Conservation (phyloP, 805 yeast genomes). For the Candida broadrunensis region DNA sequence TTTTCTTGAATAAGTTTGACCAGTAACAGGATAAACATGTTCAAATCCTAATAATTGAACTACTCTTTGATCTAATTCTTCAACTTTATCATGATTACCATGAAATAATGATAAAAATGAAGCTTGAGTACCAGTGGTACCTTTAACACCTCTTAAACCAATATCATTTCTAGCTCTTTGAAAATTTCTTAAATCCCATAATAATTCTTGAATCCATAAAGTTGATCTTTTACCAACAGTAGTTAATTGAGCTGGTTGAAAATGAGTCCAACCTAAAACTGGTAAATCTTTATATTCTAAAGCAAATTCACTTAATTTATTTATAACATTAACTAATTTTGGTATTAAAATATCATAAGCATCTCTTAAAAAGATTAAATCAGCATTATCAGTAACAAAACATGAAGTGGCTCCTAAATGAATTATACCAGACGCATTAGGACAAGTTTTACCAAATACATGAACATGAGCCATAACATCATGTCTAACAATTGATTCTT, state of each 20-base stretch:
- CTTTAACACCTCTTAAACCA: slow-evolving; percentile 97
- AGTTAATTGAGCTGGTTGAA: slow-evolving; percentile 98
- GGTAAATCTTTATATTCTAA: slow-evolving; percentile 91
- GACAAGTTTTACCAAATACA: slow-evolving; percentile 87
- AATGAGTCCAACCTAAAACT: slow-evolving; percentile 98
- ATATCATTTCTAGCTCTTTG: slow-evolving; percentile 94
- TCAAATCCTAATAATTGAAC: slow-evolving; percentile 92
- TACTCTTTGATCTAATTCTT: slow-evolving; percentile 84
- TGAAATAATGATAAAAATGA: slow-evolving; percentile 93
- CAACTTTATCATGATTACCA: slow-evolving; percentile 96
- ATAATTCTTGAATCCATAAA: slow-evolving; percentile 93
- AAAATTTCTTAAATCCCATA: slow-evolving; percentile 97
- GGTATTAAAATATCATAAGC: slow-evolving; percentile 93
- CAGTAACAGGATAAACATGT: slow-evolving; percentile 95
- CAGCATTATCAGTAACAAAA: slow-evolving; percentile 97
- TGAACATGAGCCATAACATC: slow-evolving; percentile 99
- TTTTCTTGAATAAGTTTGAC: slow-evolving; percentile 98
- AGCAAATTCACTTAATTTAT: slow-evolving; percentile 86
- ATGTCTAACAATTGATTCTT: slow-evolving; percentile 97
- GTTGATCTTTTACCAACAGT: slow-evolving; percentile 98
- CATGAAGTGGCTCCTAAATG: slow-evolving; percentile 98
- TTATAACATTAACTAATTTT: slow-evolving; percentile 92
- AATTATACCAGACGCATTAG: slow-evolving; percentile 96
- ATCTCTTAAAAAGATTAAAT: slow-evolving; percentile 91
- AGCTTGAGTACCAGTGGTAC: slow-evolving; percentile 98